Evolutionary conservation across 2,329 filamentous ascomycete species (phyloP), one percentile per base, ranked within the genome.

Genomic region (Fusarium euwallaceae): DNA sequence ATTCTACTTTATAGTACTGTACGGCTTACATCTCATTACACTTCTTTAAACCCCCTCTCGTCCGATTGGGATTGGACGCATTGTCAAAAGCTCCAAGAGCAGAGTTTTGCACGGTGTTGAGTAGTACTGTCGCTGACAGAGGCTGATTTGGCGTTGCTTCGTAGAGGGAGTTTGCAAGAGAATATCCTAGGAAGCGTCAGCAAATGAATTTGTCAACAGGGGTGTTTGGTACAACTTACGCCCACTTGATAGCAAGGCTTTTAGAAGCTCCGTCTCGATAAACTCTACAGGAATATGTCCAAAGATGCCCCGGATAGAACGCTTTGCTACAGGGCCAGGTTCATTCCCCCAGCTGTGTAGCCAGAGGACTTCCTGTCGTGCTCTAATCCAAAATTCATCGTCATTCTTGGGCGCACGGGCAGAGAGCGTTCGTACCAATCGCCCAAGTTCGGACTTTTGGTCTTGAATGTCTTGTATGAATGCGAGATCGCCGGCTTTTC

Each of bases 41-140:
- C 81, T 91, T 94, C 82, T 94, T 94, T 78, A 97, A 87, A 0
- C 92, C 92, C 17, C 94, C 94, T 74, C 94, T 88, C 2, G 89
- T 93, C 65, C 90, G 90, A 76, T 96, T 95, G 1, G 93, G 93
- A 78, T 97, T 97, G 24, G 92, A 94, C 4, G 94, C 94, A 79
- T 94, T 94, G 78, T 97, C 94, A 79, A 95, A 97, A 5, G 92
- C 89, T 64, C 89, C 87, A 84, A 95, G 88, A 2, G 92, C 92
- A 56, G 91, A 87, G 1, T 86, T 86, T 48, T 93, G 84, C 10
- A 95, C 85, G 1, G 90, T 89, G 6, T 90, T 87, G 78, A 91
- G 89, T 2, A 94, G 82, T 8, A 87, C 80, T 4, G 87, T 81
- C 4, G 80, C 78, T 3, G 87, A 78, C 4, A 94, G 84, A 6